Evolutionary conservation across 129 eudicot species (phyloP).

Genomic region (Lonicera japonica): DNA sequence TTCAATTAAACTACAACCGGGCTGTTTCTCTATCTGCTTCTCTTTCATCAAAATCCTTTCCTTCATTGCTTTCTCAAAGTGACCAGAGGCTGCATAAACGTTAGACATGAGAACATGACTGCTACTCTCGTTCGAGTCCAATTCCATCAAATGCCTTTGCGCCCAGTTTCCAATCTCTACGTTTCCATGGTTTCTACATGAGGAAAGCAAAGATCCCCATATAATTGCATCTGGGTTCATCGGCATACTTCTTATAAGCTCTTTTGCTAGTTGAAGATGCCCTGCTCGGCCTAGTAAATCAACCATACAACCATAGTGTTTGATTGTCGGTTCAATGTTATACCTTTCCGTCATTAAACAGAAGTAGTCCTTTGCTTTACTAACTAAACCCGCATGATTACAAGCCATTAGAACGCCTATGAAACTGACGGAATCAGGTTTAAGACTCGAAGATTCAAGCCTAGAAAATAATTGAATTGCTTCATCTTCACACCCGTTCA

Average conservation of each 20-base stretch:
- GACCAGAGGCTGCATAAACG: constrained; percentile 54
- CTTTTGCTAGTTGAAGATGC: constrained; percentile 43
- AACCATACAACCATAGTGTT: constrained; percentile 71
- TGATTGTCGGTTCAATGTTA: constrained; percentile 41
- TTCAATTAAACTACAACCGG: constrained; percentile 59
- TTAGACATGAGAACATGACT: constrained; percentile 58
- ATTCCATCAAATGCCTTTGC: constrained; percentile 26
- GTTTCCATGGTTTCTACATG: constrained; percentile 42
- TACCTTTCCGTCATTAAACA: constrained; percentile 34
- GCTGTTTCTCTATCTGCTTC: constrained; percentile 37
- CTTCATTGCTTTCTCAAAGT: constrained; percentile 38
- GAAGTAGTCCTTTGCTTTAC: constrained; percentile 41
- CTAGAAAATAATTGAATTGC: constrained; percentile 39
- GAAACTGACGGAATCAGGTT: constrained; percentile 53
- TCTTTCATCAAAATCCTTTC: constrained; percentile 54
- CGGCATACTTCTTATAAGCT: constrained; percentile 48
- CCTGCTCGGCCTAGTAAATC: constrained; percentile 60
- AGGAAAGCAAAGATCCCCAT: constrained; percentile 60
- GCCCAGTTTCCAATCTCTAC: constrained; percentile 52
- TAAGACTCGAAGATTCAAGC: constrained; percentile 25
- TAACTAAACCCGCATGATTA: constrained; percentile 44
- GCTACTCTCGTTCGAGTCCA: constrained; percentile 36
- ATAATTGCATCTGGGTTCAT: constrained; percentile 58
- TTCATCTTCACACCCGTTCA: constrained; percentile 37
- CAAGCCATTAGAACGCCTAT: constrained; percentile 55